Percentiles rank a stretch among this genome's conserved stretches.
These are phyloP conservation scores for Phytopythium helicoides DNA, from an alignment of 352 stramenopile genomes.

Conservation along the genomic window DNA sequence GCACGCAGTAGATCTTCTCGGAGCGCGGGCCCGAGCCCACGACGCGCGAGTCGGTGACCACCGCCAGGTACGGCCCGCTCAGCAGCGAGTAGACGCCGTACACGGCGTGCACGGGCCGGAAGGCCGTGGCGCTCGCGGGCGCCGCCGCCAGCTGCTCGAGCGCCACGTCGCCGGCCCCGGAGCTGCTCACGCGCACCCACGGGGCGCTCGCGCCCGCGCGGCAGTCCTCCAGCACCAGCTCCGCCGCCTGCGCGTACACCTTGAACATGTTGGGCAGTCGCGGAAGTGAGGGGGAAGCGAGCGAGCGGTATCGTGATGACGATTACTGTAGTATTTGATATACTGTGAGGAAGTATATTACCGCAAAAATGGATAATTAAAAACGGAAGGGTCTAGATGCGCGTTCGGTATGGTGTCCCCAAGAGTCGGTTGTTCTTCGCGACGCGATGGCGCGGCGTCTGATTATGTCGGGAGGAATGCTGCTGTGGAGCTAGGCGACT, in stretches of 20 bases:
- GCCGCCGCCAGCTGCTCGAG: constrained; percentile 31
- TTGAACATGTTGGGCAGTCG: constrained; percentile 57
- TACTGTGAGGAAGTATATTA: too few relatives aligned
- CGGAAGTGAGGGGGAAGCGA: neutral
- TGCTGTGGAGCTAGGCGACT: too few relatives aligned
- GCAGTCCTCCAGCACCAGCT: constrained; percentile 82
- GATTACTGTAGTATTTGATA: too few relatives aligned
- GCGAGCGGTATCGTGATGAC: too few relatives aligned
- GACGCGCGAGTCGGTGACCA: constrained; percentile 56
- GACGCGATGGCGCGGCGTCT: too few relatives aligned
- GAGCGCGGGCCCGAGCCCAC: constrained; percentile 51
- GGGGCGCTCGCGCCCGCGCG: constrained; percentile 52
- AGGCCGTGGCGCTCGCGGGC: constrained; percentile 25
- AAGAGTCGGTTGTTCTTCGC: too few relatives aligned
- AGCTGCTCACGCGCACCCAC: constrained; percentile 51
- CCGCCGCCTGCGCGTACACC: constrained; percentile 61
- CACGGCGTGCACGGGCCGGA: constrained; percentile 43
- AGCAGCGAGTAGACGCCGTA: constrained; percentile 68
- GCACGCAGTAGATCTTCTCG: constrained; percentile 63
- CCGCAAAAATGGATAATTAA: too few relatives aligned
- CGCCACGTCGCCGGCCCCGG: constrained; percentile 30
- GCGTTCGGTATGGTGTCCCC: too few relatives aligned
- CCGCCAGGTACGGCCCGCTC: constrained; percentile 50
- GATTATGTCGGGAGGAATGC: too few relatives aligned
- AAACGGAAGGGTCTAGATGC: too few relatives aligned